Evolutionary conservation across 2,329 filamentous ascomycete species (phyloP).

Genomic region (Periglandula ipomoeae): DNA sequence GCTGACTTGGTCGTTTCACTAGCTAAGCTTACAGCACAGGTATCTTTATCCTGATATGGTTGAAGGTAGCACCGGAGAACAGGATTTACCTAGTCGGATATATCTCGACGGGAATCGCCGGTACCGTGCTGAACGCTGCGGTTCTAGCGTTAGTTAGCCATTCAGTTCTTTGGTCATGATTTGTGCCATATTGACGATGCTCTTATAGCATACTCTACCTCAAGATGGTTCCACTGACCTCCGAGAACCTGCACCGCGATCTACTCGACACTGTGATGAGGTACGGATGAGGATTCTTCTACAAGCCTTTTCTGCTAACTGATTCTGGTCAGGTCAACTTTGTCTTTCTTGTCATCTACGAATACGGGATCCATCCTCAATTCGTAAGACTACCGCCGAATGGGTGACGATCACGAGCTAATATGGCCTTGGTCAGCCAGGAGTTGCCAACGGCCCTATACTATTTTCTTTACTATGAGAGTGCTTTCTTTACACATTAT

Average conservation of each 20-base stretch:
- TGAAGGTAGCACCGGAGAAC: not conserved
- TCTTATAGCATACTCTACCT: slow-evolving; percentile 3
- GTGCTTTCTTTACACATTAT: not conserved
- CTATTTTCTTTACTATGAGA: not conserved
- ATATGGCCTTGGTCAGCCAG: slow-evolving; percentile 6
- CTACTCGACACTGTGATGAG: slow-evolving; percentile 3
- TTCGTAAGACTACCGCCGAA: not conserved
- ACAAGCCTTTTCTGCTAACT: not conserved
- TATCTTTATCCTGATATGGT: slow-evolving; percentile 5
- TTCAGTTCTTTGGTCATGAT: too few species aligned
- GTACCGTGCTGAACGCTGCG: not conserved
- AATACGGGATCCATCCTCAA: slow-evolving; percentile 1
- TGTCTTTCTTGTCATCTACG: slow-evolving; percentile 4
- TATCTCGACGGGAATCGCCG: not conserved
- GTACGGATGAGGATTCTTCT: not conserved
- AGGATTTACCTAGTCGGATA: slow-evolving; percentile 6
- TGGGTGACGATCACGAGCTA: not conserved
- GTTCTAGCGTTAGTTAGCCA: not conserved
- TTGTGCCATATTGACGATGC: not conserved
- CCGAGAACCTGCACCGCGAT: slow-evolving; percentile 3
- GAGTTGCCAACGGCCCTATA: slow-evolving; percentile 4
- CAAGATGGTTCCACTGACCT: slow-evolving; percentile 2
- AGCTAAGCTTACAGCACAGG: not conserved
- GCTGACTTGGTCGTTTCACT: not conserved
- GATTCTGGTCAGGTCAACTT: not conserved